Base-by-base conservation (phyloP, 352 stramenopile genomes). In the Phytophthora sojae region DNA sequence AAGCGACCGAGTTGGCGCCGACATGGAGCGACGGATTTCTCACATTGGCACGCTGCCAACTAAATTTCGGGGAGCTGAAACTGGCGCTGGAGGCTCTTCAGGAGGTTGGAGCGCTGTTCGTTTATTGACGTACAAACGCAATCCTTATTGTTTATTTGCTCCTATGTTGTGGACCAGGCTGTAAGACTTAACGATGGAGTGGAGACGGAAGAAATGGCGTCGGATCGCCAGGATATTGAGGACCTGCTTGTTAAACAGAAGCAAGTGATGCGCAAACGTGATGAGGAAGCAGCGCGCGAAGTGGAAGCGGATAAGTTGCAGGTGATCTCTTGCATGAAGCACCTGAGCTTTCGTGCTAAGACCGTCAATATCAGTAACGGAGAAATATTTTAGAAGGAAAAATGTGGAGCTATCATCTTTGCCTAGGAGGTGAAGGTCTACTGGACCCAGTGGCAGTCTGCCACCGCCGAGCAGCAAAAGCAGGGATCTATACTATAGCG, bases 21-120 rank as follows among this genome's bases (percentile, higher is more conserved):
- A 37, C 26, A 2, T 96, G 88, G 88, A 81, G 79, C 25, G 89
- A 95, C 26, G 86, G 66, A 23, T 93, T 85, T 57, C 85, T 85
- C 14, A 95, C 89, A 6, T 68, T 96, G 3, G 80, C 82, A 49
- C 69, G 87, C 21, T 85, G 81, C 35, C 89, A 94, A 14, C 58
- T 95, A 25, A 96, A 96, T 61, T 95, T 89, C 69, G 89, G 89
- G 4, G 89, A 96, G 66, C 66, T 96, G 14, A 67, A 85, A 15
- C 61, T 96, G n/a, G 86, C 89, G 6, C 61, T 72, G 8, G 17
- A 74, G 8, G 83, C 86, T 61, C 65, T 94, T 29, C 32, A 77
- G 17, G 76, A 84, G 79, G 88, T 93, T 49, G 3, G 58, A 66
- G 4, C 17, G 47, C 25, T 0, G 21, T 30, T 37, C 32, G 42